Base-by-base conservation (phyloP, 768 basidiomycete species). In the Tulasnella sp. region DNA sequence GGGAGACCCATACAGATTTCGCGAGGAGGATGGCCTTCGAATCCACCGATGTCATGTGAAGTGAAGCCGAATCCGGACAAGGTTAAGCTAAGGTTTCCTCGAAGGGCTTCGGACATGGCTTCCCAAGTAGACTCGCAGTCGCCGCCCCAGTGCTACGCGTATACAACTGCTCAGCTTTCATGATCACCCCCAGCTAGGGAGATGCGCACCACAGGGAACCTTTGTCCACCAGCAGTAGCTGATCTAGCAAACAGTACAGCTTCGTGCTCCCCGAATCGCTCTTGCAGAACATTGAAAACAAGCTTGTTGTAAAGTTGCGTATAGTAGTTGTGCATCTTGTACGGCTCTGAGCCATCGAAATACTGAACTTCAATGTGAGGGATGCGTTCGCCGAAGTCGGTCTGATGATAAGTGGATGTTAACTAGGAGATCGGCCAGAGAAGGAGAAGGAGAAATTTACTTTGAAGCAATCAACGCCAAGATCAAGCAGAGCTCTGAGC, bases 81-180 rank as follows among this genome's bases (percentile, higher is more conserved):
- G 0, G 91, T 91, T 77, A 93, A 84, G 52, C 90, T 91, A 34
- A 94, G 85, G 3, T 85, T 84, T 10, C 93, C 92, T 7, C 92
- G 87, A 75, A 93, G 85, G 0, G 91, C 89, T 84, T 94, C 92
- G 0, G 91, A 91, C 92, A 94, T 93, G 5, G 92, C 93, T 83
- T 92, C 91, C 85, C 89, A 93, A 1, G 91, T 92, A 6, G 91
- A 91, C 83, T 93, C 92, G 84, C 92, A 93, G 81, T 94, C 92
- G 2, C 92, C 92, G 74, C 91, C 91, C 91, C 91, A 92, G 83
- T 92, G 91, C 76, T 78, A 78, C 39, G 14, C 19, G 42, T 7
- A 5, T 6, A 71, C n/a, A 38, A 48, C 56, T 8, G 2, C 42
- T 75, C 19, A 24, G 8, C 3, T 72, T 31, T 34, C 58, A 9